Base-by-base conservation (phyloP, 2,329 filamentous ascomycete genomes). In the Sphaerostilbella broomeana region DNA sequence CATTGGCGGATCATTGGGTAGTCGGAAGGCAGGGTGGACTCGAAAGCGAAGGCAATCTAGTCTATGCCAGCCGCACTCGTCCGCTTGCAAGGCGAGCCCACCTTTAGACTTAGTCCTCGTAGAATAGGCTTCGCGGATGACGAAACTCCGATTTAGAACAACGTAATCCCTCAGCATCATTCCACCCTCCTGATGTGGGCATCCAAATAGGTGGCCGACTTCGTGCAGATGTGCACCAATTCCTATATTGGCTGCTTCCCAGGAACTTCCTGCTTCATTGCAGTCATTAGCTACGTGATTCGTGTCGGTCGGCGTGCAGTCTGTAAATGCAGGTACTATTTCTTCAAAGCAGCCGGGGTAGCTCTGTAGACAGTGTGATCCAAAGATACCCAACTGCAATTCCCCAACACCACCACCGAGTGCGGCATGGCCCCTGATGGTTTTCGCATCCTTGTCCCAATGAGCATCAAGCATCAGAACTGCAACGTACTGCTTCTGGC, bases 191-290 rank as follows among this genome's bases (percentile, higher is more conserved):
- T 94, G 87, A 56, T 94, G 86, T 8, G 87, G 86, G 49, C 86
- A 94, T 35, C 90, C 90, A 50, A 97, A 84, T 16, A 95, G 63
- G 63, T 94, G 90, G 4, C 90, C 90, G 1, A 84, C 84, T 62
- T 95, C 88, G 60, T 94, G 90, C 33, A 97, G 63, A 60, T 97
- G 90, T 8, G 87, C 89, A 6, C 90, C 90, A 48, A 97, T 94
- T 20, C 89, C 89, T 45, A 95, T 84, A 51, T 90, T 94, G 18
- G 86, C 88, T n/a, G 88, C 81, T 59, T 97, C 90, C 90, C 90
- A 97, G 32, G 81, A 92, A 56, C 86, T 94, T 17, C 89, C 89
- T 6, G 81, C 82, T 49, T 95, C 86, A 51, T 84, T 84, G 59
- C 80, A 86, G 57, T 94, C 86, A 53, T 95, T 95, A 12, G 84